phyloP scores from a whole-genome alignment of 495 filamentous ascomycete species.

The Penicillium chermesinum region DNA sequence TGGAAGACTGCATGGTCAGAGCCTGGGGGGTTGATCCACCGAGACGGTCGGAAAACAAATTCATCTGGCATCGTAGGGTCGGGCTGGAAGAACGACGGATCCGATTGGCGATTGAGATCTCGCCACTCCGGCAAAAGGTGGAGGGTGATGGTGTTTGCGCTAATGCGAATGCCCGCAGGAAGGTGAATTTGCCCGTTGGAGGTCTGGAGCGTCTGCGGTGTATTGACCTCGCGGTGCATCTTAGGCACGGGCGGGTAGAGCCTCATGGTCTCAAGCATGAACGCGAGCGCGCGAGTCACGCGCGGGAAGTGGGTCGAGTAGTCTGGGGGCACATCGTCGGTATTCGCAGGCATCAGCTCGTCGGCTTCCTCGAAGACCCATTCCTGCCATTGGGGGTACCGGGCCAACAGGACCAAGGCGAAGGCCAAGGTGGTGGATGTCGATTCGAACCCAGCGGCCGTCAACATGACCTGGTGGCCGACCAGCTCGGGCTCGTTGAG shows the following conservation, averaged over 20 bases:
- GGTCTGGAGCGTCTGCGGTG: neutral
- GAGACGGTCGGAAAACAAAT: conserved; percentile 40
- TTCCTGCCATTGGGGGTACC: conserved; percentile 42
- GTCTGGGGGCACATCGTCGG: neutral
- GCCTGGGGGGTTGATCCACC: conserved; percentile 32
- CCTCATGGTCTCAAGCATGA: conserved; percentile 33
- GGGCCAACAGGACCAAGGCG: conserved; percentile 43
- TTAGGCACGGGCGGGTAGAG: neutral
- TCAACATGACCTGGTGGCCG: conserved; percentile 53
- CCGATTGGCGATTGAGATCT: conserved; percentile 37
- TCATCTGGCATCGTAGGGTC: conserved; percentile 26
- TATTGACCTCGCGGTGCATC: neutral
- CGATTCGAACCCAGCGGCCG: conserved; percentile 51
- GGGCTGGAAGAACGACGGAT: conserved; percentile 20
- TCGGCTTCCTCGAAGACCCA: conserved; percentile 44
- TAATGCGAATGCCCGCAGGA: neutral
- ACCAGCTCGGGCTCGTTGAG: conserved; percentile 27
- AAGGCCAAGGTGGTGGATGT: conserved; percentile 48
- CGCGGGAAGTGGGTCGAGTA: conserved; percentile 35
- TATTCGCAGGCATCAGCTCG: conserved; percentile 5
- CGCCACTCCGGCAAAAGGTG: conserved; percentile 22
- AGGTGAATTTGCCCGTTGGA: neutral
- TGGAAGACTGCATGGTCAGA: conserved; percentile 11
- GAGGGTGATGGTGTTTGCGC: neutral
- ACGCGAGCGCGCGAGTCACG: conserved; percentile 38